Conservation (phyloP, 2,329 filamentous ascomycete genomes). For the Xylaria sp. region DNA sequence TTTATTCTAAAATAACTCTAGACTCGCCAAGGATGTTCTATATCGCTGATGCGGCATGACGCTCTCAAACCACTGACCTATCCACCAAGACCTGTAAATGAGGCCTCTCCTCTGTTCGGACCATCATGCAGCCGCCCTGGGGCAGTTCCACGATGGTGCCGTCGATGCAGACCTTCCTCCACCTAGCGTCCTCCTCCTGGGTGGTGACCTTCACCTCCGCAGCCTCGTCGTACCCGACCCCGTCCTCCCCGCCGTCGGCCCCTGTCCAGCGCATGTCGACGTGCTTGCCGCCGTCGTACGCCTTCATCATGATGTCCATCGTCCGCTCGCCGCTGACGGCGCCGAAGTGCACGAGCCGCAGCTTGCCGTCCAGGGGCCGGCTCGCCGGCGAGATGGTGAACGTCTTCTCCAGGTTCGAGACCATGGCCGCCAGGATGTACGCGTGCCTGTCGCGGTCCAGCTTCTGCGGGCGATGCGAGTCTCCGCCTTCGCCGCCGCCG, state of each 20-base stretch:
- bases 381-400: constrained; percentile 81
- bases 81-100: constrained; percentile 51
- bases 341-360: constrained; percentile 77
- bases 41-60: neutral
- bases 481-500: no score
- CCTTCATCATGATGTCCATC: constrained; percentile 75
- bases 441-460: constrained; percentile 58
- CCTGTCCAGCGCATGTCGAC: constrained; percentile 51
- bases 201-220: constrained; percentile 69
- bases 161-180: constrained; percentile 90
- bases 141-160: constrained; percentile 81
- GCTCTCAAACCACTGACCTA: constrained; percentile 22
- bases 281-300: constrained; percentile 61
- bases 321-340: constrained; percentile 64
- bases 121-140: constrained; percentile 69
- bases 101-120: constrained; percentile 53
- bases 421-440: constrained; percentile 76
- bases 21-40: neutral
- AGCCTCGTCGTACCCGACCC: constrained; percentile 72
- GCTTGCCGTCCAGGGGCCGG: constrained; percentile 67
- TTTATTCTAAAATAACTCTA: no score
- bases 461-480: constrained; percentile 1
- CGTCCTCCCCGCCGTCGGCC: constrained; percentile 40
- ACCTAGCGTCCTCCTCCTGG: constrained; percentile 67
- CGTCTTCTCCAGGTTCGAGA: constrained; percentile 78